Base-by-base conservation (phyloP, 176 grass and related monocot species). In the Chloris gayana region DNA sequence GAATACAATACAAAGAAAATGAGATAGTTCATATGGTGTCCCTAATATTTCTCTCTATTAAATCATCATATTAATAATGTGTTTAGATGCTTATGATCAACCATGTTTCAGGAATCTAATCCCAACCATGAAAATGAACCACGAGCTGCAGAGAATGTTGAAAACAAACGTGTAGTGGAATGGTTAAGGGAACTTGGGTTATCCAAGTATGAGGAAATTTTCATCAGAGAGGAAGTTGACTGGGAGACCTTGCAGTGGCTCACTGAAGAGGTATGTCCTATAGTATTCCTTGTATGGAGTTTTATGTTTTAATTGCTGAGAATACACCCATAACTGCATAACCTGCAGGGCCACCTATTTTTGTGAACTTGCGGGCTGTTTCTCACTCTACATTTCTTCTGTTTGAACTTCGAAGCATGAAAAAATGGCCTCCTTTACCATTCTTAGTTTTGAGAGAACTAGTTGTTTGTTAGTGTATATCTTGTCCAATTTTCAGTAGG, bases 221-320 rank as follows among this genome's bases (percentile, higher is more conserved):
- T 98, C 80, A 78, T 85, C 56, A 94, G 69, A 85, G 90, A 98
- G 88, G 95, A 98, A 75, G 82, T 94, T 76, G 90, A 98, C 59
- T 91, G 89, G 92, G 92, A 94, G 47, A 87, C 95, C 62, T 89
- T 98, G 67, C 89, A 94, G 66, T 94, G 87, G 85, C 84, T 98
- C 65, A 93, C 92, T 46, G 95, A 98, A 89, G 95, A 94, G 95
- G 95, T 97, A 91, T 41, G 41, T 49, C 60, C 35, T 66, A 8
- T 64, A 32, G 31, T 47, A 78, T 54, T 67, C 9, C 54, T 72
- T 53, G 46, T 17, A 59, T 67, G 29, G 6, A 61, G 66, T 18
- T 67, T 61, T 49, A 65, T 65, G 62, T 77, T 46, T 78, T 10
- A 27, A 60, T n/a, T 29, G 15, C 78, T 18, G 26, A 72, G 18